Percentiles rank a stretch among this genome's conserved stretches.
Evolutionary conservation across 2,329 filamentous ascomycete species (phyloP).

Genomic region (Pseudogymnoascus sp.): DNA sequence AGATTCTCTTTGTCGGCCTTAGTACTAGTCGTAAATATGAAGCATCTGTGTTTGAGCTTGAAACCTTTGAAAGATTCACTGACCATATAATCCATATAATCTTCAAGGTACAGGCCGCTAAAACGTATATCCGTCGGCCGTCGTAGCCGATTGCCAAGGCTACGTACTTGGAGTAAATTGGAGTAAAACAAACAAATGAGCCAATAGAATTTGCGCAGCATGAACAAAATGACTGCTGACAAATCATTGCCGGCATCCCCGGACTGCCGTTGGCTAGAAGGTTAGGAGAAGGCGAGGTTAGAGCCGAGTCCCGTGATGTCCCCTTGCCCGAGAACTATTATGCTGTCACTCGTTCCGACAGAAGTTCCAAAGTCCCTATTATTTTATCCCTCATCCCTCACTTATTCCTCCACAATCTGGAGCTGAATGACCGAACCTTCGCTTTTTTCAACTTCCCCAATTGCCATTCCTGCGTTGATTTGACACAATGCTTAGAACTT

Average conservation of each 20-base stretch:
- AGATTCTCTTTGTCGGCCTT: background rate
- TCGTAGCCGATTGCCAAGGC: slow-evolving; percentile 4
- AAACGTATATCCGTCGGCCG: slow-evolving; percentile 6
- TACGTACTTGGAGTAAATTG: slow-evolving; percentile 9
- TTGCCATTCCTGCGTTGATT: slow-evolving; percentile 29
- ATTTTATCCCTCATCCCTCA: slow-evolving; percentile 4
- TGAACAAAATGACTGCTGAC: slow-evolving; percentile 4
- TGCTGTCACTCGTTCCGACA: background rate
- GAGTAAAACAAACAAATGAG: background rate
- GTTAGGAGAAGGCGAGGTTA: background rate
- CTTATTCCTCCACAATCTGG: slow-evolving; percentile 2
- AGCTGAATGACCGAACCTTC: slow-evolving; percentile 8
- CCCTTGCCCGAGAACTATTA: background rate
- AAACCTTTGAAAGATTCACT: background rate
- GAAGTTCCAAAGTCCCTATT: slow-evolving; percentile 1
- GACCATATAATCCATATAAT: slow-evolving; percentile 5
- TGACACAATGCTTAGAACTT: slow-evolving; percentile 64
- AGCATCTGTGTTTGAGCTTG: slow-evolving; percentile 4
- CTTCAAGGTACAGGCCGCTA: background rate
- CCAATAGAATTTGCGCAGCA: background rate
- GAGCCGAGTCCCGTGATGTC: slow-evolving; percentile 4
- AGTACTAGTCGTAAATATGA: slow-evolving; percentile 3
- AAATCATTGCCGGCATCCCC: background rate
- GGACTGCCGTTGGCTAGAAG: background rate
- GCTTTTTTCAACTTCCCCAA: slow-evolving; percentile 11